Conservation (phyloP, 306 rosid species). For the Gleditsia sinensis region DNA sequence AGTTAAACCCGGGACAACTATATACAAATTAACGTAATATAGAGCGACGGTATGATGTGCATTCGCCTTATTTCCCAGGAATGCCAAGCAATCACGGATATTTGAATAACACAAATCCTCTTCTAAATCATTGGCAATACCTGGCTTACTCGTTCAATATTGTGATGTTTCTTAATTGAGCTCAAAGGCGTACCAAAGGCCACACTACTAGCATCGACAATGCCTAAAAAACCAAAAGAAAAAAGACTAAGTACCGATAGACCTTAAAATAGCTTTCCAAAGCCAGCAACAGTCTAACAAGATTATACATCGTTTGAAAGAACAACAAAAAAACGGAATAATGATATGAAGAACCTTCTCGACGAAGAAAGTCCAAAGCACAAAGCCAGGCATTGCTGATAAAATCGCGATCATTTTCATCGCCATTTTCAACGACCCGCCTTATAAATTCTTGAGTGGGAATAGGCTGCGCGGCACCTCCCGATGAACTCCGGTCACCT, state of each 20-base stretch:
- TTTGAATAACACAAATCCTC: background rate
- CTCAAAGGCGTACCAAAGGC: conserved; percentile 42
- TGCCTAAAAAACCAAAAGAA: conserved; percentile 15
- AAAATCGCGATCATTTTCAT: conserved; percentile 45
- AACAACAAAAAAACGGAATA: background rate
- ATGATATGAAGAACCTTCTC: conserved; percentile 25
- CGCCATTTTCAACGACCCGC: conserved; percentile 48
- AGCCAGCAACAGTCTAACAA: background rate
- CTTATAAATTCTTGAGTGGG: conserved; percentile 77
- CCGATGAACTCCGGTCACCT: background rate
- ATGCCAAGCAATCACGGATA: no score
- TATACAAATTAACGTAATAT: background rate
- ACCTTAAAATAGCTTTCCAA: background rate
- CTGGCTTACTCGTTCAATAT: conserved; percentile 39
- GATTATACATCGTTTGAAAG: background rate
- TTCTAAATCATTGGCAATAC: conserved; percentile 29
- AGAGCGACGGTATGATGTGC: background rate
- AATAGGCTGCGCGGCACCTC: conserved; percentile 31
- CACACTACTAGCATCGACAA: conserved; percentile 11
- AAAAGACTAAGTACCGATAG: background rate
- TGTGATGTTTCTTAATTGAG: conserved; percentile 51
- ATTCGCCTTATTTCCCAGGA: background rate
- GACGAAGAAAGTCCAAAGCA: conserved; percentile 51
- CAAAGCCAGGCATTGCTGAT: conserved; percentile 56
- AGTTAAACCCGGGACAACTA: background rate